These are phyloP conservation scores for Pythium vanterpoolii DNA, from an alignment of 352 stramenopile genomes.

Conservation along the genomic window DNA sequence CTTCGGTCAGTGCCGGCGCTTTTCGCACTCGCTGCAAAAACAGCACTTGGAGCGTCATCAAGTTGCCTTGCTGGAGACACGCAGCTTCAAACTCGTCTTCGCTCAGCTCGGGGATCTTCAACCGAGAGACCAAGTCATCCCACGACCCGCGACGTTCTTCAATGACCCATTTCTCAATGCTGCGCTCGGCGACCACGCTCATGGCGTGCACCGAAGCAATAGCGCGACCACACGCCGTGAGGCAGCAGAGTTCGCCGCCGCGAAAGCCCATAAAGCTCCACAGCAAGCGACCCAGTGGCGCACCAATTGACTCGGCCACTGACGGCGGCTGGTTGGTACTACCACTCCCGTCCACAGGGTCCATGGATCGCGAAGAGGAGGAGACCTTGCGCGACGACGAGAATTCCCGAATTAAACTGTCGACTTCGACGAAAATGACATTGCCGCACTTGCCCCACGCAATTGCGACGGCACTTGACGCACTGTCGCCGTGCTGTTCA, in stretches of 20 bases:
- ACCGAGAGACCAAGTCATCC: constrained; percentile 47
- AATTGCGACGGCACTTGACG: constrained; percentile 25
- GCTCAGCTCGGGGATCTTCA: constrained; percentile 80
- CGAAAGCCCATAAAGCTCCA: constrained; percentile 83
- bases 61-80: constrained; percentile 66
- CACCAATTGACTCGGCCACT: constrained; percentile 51
- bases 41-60: constrained; percentile 75
- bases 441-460: constrained; percentile 84
- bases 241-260: constrained; percentile 69
- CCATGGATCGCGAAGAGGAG: constrained; percentile 19
- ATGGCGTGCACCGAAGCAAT: constrained; percentile 82
- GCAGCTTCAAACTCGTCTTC: constrained; percentile 73
- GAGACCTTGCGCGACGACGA: constrained; percentile 47
- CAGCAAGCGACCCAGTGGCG: constrained; percentile 56
- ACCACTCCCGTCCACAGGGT: constrained; percentile 8
- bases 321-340: constrained; percentile 1
- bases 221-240: constrained; percentile 65
- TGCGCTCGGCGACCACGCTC: constrained; percentile 75
- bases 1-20: constrained; percentile 59
- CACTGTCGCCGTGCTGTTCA: constrained; percentile 22
- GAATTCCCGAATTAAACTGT: constrained; percentile 76
- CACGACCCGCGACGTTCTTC: constrained; percentile 66
- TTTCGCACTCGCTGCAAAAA: constrained; percentile 72
- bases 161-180: constrained; percentile 85
- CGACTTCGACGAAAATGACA: constrained; percentile 80